A percentile compares a stretch with the other conserved stretches of the same genome.
Conservation (phyloP, 306 rosid species). For the Gastrolobium bilobum region DNA sequence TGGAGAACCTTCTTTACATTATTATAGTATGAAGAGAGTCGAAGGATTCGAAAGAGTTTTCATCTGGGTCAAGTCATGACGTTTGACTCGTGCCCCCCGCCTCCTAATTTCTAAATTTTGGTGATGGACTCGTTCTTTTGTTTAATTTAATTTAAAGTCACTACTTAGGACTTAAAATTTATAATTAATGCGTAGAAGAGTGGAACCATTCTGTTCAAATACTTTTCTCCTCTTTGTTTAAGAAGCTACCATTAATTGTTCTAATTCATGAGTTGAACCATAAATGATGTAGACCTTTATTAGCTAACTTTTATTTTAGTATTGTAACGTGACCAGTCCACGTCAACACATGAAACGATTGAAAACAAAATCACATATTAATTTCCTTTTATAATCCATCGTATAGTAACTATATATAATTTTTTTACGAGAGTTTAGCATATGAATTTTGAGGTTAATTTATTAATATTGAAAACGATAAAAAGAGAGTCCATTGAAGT, state of each 20-base stretch:
- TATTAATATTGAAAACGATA: too few species aligned
- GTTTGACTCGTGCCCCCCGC: constrained; percentile 44
- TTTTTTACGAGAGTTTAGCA: too few species aligned
- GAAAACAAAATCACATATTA: not conserved
- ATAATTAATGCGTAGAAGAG: not conserved
- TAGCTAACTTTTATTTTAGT: not conserved
- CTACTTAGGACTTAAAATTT: constrained; percentile 38
- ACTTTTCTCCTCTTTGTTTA: not conserved
- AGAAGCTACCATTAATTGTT: constrained; percentile 25
- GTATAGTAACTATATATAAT: too few species aligned
- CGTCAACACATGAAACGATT: constrained; percentile 1
- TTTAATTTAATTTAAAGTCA: constrained; percentile 45
- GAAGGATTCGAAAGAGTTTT: not conserved
- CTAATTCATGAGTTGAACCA: constrained; percentile 21
- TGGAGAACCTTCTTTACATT: constrained; percentile 45
- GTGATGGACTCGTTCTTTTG: constrained; percentile 40
- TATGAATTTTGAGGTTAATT: too few species aligned
- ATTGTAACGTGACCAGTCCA: not conserved
- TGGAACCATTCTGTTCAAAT: constrained; percentile 45
- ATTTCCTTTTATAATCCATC: too few species aligned
- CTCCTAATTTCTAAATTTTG: not conserved
- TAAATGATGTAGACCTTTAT: not conserved
- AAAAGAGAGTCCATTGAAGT: too few species aligned
- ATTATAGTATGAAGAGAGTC: constrained; percentile 46
- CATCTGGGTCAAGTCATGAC: constrained; percentile 51